Percentiles rank a stretch among this genome's conserved stretches.
Conservation (phyloP, 164 flowering plant species). For the Kalanchoe fedtschenkoi region DNA sequence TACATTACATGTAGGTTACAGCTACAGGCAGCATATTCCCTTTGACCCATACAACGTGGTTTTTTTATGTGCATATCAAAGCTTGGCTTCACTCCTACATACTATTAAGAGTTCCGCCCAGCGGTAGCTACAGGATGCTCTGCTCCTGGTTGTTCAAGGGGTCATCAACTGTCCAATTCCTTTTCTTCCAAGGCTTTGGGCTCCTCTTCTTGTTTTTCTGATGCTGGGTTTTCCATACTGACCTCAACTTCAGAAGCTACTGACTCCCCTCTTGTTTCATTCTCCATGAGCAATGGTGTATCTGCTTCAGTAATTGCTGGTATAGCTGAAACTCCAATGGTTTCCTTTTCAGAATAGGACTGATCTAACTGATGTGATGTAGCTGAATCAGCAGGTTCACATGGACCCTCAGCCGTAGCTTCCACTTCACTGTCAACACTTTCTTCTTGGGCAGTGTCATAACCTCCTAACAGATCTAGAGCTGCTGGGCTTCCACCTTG, state of each 20-base stretch:
- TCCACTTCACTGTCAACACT: background rate
- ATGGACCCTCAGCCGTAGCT: background rate
- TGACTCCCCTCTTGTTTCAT: background rate
- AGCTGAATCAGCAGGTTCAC: background rate
- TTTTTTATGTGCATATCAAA: no score
- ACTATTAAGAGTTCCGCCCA: no score
- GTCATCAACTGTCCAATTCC: background rate
- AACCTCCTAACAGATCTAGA: slow-evolving; percentile 1
- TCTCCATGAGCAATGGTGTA: background rate
- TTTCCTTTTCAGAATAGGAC: background rate
- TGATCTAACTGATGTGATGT: background rate
- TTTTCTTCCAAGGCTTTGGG: background rate
- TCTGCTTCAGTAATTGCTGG: background rate
- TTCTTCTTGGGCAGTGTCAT: background rate
- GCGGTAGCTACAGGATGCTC: background rate
- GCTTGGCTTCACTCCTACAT: no score
- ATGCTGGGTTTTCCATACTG: background rate
- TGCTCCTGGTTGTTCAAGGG: background rate
- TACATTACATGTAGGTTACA: no score
- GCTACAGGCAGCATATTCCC: no score
- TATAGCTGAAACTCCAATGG: background rate
- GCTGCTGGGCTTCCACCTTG: background rate
- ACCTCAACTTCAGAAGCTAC: background rate
- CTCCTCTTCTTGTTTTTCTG: background rate
- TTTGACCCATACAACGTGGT: no score